Evolutionary conservation across 805 yeast genomes (phyloP), one percentile per base, ranked within the genome.

Genomic region (Hanseniaspora valbyensis): DNA sequence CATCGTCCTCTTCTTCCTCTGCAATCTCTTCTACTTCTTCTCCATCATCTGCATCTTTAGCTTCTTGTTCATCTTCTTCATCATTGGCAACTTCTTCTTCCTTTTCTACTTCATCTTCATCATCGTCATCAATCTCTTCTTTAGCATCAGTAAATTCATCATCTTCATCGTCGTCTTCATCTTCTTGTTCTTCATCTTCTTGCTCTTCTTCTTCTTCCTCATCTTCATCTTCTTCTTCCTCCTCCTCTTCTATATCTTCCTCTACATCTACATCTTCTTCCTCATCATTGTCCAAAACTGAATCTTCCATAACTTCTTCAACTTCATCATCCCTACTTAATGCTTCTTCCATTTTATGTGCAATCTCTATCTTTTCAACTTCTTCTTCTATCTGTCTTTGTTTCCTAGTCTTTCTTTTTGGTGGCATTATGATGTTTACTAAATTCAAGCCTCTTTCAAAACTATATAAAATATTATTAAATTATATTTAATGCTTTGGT

Each of bases 251-350:
- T 19, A 50, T 53, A 6, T 52, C 57, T 45, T 33, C 52, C 36
- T 25, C 30, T 3, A 44, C 53, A 32, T 25, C 42, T 2, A 29
- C 43, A 2, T 39, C 56, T 29, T 42, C 52, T 26, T 52, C 56
- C 2, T 50, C 52, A 8, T 44, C 58, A 12, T 42, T 39, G 5
- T 54, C 55, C 24, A 28, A 46, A 26, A 30, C 45, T 34, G 4
- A 6, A 4, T 38, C 26, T 10, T 52, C 54, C 18, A 39, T 48
- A 1, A 42, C 46, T 39, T 34, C 43, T 16, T 45, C 57, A 32
- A 33, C 45, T 21, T 53, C 57, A 14, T 51, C 54, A 10, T 52
- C 59, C 12, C 49, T 50, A 9, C 50, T 57, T 34, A 32, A 44
- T 18, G 40, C 49, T 39, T 49, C 54, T 32, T 54, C 58, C 44